Percentiles rank a stretch among this genome's conserved stretches.
phyloP scores from a whole-genome alignment of 2,329 filamentous ascomycete species.

The Calonectria hawksworthii region DNA sequence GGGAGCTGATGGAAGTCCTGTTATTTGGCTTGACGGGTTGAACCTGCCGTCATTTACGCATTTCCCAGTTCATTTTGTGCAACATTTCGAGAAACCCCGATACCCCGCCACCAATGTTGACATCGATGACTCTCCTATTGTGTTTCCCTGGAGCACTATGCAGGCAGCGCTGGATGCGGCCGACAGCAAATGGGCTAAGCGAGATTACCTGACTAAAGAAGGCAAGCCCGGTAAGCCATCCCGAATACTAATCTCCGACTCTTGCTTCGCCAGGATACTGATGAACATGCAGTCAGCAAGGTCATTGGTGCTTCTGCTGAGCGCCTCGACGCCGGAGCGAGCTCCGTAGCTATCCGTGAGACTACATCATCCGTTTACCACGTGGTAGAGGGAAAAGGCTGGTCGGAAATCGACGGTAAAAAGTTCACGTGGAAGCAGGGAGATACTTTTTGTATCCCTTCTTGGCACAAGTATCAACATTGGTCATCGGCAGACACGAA shows the following conservation, averaged over 20 bases:
- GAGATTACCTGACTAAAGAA: slow-evolving; percentile 51
- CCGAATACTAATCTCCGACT: background rate
- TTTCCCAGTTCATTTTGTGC: slow-evolving; percentile 66
- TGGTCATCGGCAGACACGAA: slow-evolving; percentile 51
- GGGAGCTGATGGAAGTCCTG: slow-evolving; percentile 54
- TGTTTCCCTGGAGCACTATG: slow-evolving; percentile 65
- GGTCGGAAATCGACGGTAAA: slow-evolving; percentile 55
- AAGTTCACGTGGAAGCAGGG: slow-evolving; percentile 60
- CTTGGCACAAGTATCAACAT: slow-evolving; percentile 66
- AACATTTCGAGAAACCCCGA: slow-evolving; percentile 60
- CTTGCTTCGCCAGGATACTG: background rate
- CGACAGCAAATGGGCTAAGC: slow-evolving; percentile 44
- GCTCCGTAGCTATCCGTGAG: slow-evolving; percentile 58
- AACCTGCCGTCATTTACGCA: slow-evolving; percentile 66
- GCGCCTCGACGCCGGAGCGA: slow-evolving; percentile 53
- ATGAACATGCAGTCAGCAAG: slow-evolving; percentile 41
- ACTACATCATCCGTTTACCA: slow-evolving; percentile 68
- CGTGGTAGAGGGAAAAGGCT: slow-evolving; percentile 62
- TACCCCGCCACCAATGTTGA: slow-evolving; percentile 61
- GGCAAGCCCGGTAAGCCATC: slow-evolving; percentile 47
- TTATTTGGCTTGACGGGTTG: slow-evolving; percentile 71
- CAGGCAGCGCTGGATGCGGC: slow-evolving; percentile 55
- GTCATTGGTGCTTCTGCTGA: slow-evolving; percentile 63
- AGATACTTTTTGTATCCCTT: slow-evolving; percentile 68
- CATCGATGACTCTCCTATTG: slow-evolving; percentile 58